phyloP scores from a whole-genome alignment of 352 stramenopile species.

The Aphanomyces euteiches region DNA sequence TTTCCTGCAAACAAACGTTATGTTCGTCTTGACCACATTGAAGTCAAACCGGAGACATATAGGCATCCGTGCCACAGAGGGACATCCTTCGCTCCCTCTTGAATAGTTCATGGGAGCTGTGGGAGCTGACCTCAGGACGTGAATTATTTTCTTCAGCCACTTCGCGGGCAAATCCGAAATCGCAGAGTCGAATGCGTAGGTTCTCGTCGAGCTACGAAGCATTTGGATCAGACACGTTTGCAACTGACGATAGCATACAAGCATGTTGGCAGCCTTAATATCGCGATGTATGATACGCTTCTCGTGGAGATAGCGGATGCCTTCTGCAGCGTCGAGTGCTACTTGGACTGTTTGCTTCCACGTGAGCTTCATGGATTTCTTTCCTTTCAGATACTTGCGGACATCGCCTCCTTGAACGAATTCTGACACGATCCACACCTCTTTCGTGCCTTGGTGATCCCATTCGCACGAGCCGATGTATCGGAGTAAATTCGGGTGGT shows the following conservation, averaged over 20 bases:
- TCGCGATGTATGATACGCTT: slow-evolving; percentile 75
- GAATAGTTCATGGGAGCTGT: background rate
- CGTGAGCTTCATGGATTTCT: slow-evolving; percentile 39
- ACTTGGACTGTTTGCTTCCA: slow-evolving; percentile 64
- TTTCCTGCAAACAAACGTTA: slow-evolving; percentile 21
- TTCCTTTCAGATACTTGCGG: slow-evolving; percentile 61
- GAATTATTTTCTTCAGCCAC: slow-evolving; percentile 25
- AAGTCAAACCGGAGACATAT: slow-evolving; percentile 23
- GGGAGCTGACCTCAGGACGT: background rate
- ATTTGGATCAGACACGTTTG: background rate
- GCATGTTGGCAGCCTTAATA: slow-evolving; percentile 87
- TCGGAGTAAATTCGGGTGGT: slow-evolving; percentile 32
- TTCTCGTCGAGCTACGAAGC: slow-evolving; percentile 51
- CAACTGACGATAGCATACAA: slow-evolving; percentile 33
- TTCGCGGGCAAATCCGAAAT: slow-evolving; percentile 72
- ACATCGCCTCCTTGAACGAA: slow-evolving; percentile 74
- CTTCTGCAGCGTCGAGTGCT: slow-evolving; percentile 75
- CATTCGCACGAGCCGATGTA: slow-evolving; percentile 43
- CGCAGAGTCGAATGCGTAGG: slow-evolving; percentile 70
- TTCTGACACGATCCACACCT: slow-evolving; percentile 83
- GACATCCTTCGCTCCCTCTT: slow-evolving; percentile 62
- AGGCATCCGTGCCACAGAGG: slow-evolving; percentile 73
- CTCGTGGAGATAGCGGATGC: slow-evolving; percentile 95
- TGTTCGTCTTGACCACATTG: background rate
- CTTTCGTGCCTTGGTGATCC: slow-evolving; percentile 62